Evolutionary conservation across 2,329 filamentous ascomycete genomes (phyloP).

Genomic region (Aspergillus jensenii): DNA sequence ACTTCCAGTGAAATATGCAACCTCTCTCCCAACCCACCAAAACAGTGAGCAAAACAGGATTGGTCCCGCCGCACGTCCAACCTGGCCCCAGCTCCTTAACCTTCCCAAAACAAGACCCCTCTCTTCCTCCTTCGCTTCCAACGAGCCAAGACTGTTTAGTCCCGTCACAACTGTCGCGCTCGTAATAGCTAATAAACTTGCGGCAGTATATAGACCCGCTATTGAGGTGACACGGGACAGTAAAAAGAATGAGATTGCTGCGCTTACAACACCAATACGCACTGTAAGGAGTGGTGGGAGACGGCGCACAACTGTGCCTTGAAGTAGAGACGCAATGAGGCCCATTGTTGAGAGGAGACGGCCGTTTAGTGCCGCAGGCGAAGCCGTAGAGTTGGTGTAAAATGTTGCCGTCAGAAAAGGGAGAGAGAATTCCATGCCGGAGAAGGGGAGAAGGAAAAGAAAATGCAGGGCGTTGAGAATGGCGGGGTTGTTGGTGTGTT

Average conservation of each 20-base stretch:
- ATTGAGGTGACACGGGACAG: conserved; percentile 70
- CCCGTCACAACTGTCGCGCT: conserved; percentile 94
- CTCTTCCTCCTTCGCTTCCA: conserved; percentile 78
- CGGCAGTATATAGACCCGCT: conserved; percentile 73
- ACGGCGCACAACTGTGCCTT: conserved; percentile 85
- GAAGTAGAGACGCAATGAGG: conserved; percentile 84
- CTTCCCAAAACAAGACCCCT: conserved; percentile 84
- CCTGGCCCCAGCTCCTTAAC: conserved; percentile 77
- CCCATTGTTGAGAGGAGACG: conserved; percentile 87
- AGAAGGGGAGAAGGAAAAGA: conserved; percentile 92
- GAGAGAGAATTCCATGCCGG: conserved; percentile 95
- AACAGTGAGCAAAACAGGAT: conserved; percentile 92
- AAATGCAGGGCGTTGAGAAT: conserved; percentile 85
- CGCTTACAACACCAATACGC: conserved; percentile 73
- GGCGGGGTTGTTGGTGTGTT: conserved; percentile 77
- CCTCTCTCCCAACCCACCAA: conserved; percentile 93
- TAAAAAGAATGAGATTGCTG: conserved; percentile 75
- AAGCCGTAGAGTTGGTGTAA: conserved; percentile 65
- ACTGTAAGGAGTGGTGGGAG: conserved; percentile 79
- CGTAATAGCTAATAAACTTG: conserved; percentile 80
- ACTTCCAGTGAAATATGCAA: conserved; percentile 79
- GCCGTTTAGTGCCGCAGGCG: conserved; percentile 71
- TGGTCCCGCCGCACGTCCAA: conserved; percentile 82
- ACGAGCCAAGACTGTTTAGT: conserved; percentile 85
- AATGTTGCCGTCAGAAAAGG: conserved; percentile 97